phyloP scores from a whole-genome alignment of 495 filamentous ascomycete species.

The Aspergillus wentii region DNA sequence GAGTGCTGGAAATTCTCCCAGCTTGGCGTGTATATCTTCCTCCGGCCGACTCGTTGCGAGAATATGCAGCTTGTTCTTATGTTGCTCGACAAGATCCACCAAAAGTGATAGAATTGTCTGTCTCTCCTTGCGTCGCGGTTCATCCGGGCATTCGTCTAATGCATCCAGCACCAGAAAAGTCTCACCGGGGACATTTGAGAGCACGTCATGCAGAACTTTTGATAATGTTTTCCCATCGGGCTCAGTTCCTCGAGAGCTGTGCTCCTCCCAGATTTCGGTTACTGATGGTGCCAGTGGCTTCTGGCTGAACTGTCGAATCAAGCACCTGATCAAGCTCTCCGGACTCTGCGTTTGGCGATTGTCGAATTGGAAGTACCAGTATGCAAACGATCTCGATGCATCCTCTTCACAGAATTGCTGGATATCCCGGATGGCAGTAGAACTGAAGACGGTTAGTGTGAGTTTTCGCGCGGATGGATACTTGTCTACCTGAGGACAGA shows the following conservation, averaged over 20 bases:
- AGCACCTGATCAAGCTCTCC: conserved; percentile 6
- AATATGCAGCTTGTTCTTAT: too few species aligned
- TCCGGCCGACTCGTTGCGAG: too few species aligned
- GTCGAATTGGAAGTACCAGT: conserved; percentile 18
- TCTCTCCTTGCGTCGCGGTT: too few species aligned
- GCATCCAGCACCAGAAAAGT: too few species aligned
- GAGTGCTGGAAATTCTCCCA: too few species aligned
- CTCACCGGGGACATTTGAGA: too few species aligned
- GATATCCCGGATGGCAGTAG: conserved; percentile 13
- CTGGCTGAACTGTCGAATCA: conserved; percentile 10
- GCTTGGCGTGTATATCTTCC: too few species aligned
- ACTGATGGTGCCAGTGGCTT: conserved; percentile 1
- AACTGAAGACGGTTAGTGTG: background rate
- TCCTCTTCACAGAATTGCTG: conserved; percentile 1
- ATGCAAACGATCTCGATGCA: conserved; percentile 1
- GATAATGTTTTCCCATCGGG: too few species aligned
- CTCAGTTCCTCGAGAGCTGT: background rate
- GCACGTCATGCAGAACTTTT: too few species aligned
- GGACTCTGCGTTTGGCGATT: conserved; percentile 4
- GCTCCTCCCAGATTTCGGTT: conserved; percentile 4
- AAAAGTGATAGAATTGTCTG: too few species aligned
- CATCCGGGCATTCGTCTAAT: too few species aligned
- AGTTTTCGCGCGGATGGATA: background rate
- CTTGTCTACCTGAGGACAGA: conserved; percentile 8
- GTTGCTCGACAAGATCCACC: too few species aligned